Percentiles rank a stretch among this genome's conserved stretches.
Conservation (phyloP, 148 eudicot genomes). For the Rhododendron kiyosumense region DNA sequence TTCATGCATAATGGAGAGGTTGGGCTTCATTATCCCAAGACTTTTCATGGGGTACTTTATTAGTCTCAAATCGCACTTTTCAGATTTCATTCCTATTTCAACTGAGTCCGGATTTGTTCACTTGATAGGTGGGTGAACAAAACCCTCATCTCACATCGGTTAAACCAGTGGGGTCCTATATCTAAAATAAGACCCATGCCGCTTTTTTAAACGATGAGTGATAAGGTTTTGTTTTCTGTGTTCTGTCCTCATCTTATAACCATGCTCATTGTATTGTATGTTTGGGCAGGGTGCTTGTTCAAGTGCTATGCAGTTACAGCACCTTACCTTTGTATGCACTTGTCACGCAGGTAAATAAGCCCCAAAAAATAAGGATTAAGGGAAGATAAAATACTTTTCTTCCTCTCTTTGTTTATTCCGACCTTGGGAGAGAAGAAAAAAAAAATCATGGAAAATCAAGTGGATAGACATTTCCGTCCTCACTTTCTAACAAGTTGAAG, state of each 20-base stretch:
- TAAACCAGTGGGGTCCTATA: neutral
- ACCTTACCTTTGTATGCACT: slow-evolving; percentile 84
- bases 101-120: neutral
- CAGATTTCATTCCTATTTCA: neutral
- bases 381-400: neutral
- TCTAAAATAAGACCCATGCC: neutral
- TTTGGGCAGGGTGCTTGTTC: slow-evolving; percentile 62
- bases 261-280: neutral
- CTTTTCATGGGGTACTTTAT: slow-evolving; percentile 68
- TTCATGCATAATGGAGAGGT: slow-evolving; percentile 81
- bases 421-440: neutral
- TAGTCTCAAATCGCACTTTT: neutral
- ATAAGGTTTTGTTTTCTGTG: neutral
- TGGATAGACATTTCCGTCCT: neutral
- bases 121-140: neutral
- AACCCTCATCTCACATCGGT: neutral
- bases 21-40: slow-evolving; percentile 65
- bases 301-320: slow-evolving; percentile 90
- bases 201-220: neutral
- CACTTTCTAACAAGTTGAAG: neutral
- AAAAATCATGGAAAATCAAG: neutral
- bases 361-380: neutral
- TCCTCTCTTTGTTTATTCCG: neutral
- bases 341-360: slow-evolving; percentile 70
- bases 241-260: neutral